These are phyloP conservation scores for Mycena venus DNA, from an alignment of 768 basidiomycete species.

Conservation along the genomic window DNA sequence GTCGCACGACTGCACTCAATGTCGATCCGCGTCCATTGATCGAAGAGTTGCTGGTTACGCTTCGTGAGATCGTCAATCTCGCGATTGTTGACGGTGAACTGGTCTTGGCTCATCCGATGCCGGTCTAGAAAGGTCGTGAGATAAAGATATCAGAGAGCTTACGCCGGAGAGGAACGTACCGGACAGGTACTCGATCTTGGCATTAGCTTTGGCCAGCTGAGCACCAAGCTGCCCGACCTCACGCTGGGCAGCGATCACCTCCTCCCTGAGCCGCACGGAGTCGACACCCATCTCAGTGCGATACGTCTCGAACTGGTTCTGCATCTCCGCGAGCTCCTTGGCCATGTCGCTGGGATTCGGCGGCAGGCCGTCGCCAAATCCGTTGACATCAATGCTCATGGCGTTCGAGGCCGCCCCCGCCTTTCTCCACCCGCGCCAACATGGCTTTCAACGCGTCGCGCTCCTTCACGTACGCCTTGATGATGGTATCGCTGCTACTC, in stretches of 20 bases:
- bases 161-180: conserved; percentile 52
- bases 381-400: conserved; percentile 41
- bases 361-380: conserved; percentile 45
- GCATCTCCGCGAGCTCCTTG: conserved; percentile 78
- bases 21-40: conserved; percentile 81
- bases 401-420: conserved; percentile 34
- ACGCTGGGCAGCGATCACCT: conserved; percentile 72
- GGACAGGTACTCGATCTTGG: conserved; percentile 81
- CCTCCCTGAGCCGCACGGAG: conserved; percentile 77
- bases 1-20: conserved; percentile 79
- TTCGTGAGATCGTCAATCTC: conserved; percentile 77
- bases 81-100: conserved; percentile 69
- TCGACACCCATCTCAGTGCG: conserved; percentile 87
- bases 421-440: conserved; percentile 68
- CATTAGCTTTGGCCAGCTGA: conserved; percentile 85
- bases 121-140: conserved; percentile 63
- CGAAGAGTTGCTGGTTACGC: conserved; percentile 80
- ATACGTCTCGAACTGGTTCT: conserved; percentile 86
- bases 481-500: conserved; percentile 74
- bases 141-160: not conserved
- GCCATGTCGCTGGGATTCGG: conserved; percentile 55
- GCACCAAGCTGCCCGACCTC: conserved; percentile 77
- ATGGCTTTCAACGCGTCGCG: conserved; percentile 86
- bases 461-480: conserved; percentile 89
- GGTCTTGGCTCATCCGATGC: conserved; percentile 78